Evolutionary conservation across 768 basidiomycete genomes (phyloP).

Genomic region (Astraeus odoratus): DNA sequence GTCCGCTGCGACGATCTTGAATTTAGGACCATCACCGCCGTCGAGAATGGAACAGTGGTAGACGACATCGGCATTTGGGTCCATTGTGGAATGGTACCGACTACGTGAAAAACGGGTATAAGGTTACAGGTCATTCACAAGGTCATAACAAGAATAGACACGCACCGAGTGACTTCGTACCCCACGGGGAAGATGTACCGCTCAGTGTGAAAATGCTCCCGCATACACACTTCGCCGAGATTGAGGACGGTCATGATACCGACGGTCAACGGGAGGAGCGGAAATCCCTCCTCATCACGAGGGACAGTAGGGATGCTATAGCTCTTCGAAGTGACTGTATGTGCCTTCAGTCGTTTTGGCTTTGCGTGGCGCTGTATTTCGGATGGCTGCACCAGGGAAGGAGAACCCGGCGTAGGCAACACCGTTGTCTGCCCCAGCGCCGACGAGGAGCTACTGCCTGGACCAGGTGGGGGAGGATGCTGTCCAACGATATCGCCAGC

Average conservation of each 20-base stretch:
- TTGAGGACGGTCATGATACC: slow-evolving; percentile 81
- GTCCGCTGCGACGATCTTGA: slow-evolving; percentile 75
- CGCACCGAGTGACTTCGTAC: slow-evolving; percentile 74
- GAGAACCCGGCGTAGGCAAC: slow-evolving; percentile 8
- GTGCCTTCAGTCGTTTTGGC: slow-evolving; percentile 73
- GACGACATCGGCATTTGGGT: slow-evolving; percentile 58
- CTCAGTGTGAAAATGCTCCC: slow-evolving; percentile 83
- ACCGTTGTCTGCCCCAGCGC: slow-evolving; percentile 17
- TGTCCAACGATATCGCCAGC: slow-evolving; percentile 15
- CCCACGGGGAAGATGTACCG: slow-evolving; percentile 86
- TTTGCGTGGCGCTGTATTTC: slow-evolving; percentile 43
- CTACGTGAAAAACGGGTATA: slow-evolving; percentile 29
- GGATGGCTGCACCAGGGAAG: slow-evolving; percentile 19
- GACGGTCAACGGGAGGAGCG: slow-evolving; percentile 72
- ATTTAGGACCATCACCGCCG: slow-evolving; percentile 80
- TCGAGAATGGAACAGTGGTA: slow-evolving; percentile 83
- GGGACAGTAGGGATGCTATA: slow-evolving; percentile 76
- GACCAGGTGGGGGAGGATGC: slow-evolving; percentile 12
- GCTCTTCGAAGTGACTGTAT: slow-evolving; percentile 72
- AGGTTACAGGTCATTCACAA: not conserved
- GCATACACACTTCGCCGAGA: slow-evolving; percentile 71
- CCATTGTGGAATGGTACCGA: slow-evolving; percentile 71
- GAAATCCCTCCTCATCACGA: slow-evolving; percentile 61
- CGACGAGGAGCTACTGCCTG: slow-evolving; percentile 15
- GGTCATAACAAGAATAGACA: not conserved